phyloP scores from a whole-genome alignment of 75 land plant genomes.

The Selaginella tamariscina region DNA sequence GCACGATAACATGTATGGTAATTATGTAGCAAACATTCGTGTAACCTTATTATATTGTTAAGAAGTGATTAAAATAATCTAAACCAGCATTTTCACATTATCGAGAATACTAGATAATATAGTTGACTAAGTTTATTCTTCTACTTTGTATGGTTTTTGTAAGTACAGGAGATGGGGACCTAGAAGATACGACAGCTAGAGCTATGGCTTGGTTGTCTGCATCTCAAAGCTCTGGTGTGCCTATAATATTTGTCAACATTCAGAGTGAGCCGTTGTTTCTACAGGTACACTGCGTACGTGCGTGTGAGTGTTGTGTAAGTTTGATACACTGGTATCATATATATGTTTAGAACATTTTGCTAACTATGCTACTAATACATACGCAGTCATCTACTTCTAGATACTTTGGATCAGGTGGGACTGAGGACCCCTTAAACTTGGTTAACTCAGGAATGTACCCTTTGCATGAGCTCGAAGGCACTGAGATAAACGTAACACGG shows the following conservation, averaged over 20 bases:
- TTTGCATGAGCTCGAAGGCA: conserved; percentile 6
- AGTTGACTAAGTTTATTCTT: too few species aligned
- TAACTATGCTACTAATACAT: not conserved
- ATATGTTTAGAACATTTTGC: conserved; percentile 7
- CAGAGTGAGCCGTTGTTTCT: conserved; percentile 44
- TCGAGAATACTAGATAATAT: too few species aligned
- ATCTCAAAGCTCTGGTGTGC: conserved; percentile 45
- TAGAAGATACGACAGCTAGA: conserved; percentile 38
- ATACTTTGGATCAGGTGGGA: conserved; percentile 8
- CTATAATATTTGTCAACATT: conserved; percentile 49
- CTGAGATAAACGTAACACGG: conserved; percentile 24
- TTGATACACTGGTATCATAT: not conserved
- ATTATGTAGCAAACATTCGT: too few species aligned
- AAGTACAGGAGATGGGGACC: conserved; percentile 11
- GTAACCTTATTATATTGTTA: too few species aligned
- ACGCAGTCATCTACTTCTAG: conserved; percentile 7
- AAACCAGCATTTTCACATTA: too few species aligned
- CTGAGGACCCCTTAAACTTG: conserved; percentile 5
- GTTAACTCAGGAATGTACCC: conserved; percentile 7
- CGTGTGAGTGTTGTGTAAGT: too few species aligned
- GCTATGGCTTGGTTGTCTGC: conserved; percentile 49
- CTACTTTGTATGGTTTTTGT: too few species aligned
- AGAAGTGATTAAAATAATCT: too few species aligned
- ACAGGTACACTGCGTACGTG: conserved; percentile 19
- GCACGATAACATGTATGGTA: too few species aligned